Conservation (phyloP, 2,329 filamentous ascomycete genomes). For the Trichothecium roseum region DNA sequence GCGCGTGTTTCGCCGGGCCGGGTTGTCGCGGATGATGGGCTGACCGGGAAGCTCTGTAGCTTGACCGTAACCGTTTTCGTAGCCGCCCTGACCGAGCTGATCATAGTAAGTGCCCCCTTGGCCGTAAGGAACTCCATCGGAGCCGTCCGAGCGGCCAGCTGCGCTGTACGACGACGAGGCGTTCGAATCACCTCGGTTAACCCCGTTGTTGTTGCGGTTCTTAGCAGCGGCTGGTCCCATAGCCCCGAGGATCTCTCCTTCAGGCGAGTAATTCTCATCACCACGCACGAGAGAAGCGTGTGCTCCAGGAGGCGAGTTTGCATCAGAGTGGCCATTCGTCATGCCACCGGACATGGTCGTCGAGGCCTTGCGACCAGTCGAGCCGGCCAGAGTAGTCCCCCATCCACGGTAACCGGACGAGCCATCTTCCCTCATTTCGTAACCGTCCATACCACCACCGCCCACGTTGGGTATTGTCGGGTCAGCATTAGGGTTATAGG, state of each 20-base stretch:
- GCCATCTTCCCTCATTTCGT: conserved; percentile 70
- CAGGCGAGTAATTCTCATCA: conserved; percentile 52
- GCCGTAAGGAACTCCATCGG: conserved; percentile 41
- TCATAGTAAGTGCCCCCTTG: conserved; percentile 43
- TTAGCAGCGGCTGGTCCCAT: conserved; percentile 63
- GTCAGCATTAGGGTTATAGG: conserved; percentile 95
- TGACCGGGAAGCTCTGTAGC: conserved; percentile 41
- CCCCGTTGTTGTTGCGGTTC: conserved; percentile 51
- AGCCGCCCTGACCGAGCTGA: conserved; percentile 41
- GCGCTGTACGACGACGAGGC: conserved; percentile 93
- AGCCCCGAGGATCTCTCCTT: conserved; percentile 73
- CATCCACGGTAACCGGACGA: conserved; percentile 83
- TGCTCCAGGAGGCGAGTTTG: conserved; percentile 55
- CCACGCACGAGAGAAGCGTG: conserved; percentile 59
- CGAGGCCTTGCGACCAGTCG: conserved; percentile 71
- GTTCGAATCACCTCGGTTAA: conserved; percentile 85
- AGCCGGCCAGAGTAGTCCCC: conserved; percentile 68
- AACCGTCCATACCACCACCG: conserved; percentile 36
- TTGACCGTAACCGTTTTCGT: conserved; percentile 11
- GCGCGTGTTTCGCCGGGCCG: conserved; percentile 81
- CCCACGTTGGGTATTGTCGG: conserved; percentile 56
- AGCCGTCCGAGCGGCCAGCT: conserved; percentile 62
- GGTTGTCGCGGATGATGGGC: conserved; percentile 87
- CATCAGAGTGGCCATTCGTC: conserved; percentile 62
- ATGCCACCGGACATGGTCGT: conserved; percentile 77